Base-by-base conservation (phyloP, 2,329 filamentous ascomycete species). In the Trichoderma aggressivum region DNA sequence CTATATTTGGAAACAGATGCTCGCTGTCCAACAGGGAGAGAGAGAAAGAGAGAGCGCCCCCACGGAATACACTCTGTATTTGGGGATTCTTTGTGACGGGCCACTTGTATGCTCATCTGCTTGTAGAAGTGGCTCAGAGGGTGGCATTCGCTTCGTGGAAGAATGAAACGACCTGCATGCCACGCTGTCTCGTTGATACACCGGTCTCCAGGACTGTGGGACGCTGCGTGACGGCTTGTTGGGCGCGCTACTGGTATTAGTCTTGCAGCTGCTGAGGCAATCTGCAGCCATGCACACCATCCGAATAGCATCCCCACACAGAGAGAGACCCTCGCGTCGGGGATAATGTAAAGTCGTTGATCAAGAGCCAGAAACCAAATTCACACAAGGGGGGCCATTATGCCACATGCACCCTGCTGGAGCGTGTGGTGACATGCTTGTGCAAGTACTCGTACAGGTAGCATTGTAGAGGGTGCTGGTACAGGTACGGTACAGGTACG, bases 191-290 rank as follows among this genome's bases (percentile, higher is more conserved):
- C 12, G 39, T 60, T 61, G 53, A 26, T n/a, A 60, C 24, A 43
- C 63, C 62, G 18, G 32, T 67, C 58, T 71, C 63, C 59, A 65
- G 63, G 70, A 60, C 28, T 47, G 69, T 60, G 69, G 71, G 47
- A 71, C 71, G 64, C 43, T 58, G 62, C 62, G 59, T 71, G 34
- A 63, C 63, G 24, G 24, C 56, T 43, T 34, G 39, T 62, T 59
- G 39, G 34, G 34, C n/a, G 39, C 32, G 24, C 7, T 36, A 47
- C 28, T 43, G 21, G 10, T 43, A 43, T 43, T 43, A 53, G 39
- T 36, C 26, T 56, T 56, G 55, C 36, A 43, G 47, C 59, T 70
- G 53, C 36, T 61, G 43, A 61, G 53, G 34, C 21, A 26, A 53
- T 34, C 39, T 50, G 39, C 28, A 53, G 56, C 26, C 30, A 50